These are phyloP conservation scores for Ceratobasidium papillatum DNA, from an alignment of 1,284 basidiomycete species.

Conservation along the genomic window DNA sequence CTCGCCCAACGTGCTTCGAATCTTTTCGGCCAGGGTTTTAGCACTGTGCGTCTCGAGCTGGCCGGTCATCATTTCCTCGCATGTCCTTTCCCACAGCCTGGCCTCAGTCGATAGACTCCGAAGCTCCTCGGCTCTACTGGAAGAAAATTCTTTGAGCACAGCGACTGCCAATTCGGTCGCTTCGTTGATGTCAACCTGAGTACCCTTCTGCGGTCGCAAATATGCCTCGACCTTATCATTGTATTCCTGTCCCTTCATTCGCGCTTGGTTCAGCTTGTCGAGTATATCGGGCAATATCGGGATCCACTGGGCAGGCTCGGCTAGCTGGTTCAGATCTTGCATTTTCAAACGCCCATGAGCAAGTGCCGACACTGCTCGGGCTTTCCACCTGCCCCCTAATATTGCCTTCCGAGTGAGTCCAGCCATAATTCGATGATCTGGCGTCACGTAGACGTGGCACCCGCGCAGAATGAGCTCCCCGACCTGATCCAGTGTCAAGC, in stretches of 20 bases:
- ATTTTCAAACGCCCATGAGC: conserved; percentile 73
- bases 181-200: conserved; percentile 17
- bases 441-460: conserved; percentile 67
- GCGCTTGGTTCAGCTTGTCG: conserved; percentile 66
- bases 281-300: conserved; percentile 71
- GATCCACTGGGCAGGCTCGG: conserved; percentile 64
- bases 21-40: conserved; percentile 70
- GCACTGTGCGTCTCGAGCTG: conserved; percentile 62
- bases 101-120: conserved; percentile 75
- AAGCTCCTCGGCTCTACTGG: conserved; percentile 64
- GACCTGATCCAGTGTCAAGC: conserved; percentile 72
- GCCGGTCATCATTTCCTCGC: conserved; percentile 73
- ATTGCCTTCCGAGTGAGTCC: conserved; percentile 66
- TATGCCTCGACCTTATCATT: conserved; percentile 78
- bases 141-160: conserved; percentile 35
- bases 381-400: conserved; percentile 75
- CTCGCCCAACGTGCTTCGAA: conserved; percentile 74
- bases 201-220: conserved; percentile 58
- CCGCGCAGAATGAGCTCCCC: conserved; percentile 72
- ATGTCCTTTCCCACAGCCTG: conserved; percentile 74
- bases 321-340: conserved; percentile 73
- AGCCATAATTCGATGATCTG: conserved; percentile 68
- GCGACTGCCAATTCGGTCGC: conserved; percentile 14
- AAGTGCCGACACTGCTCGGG: conserved; percentile 67
- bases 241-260: conserved; percentile 73